Evolutionary conservation across 2,329 filamentous ascomycete species (phyloP), one percentile per base, ranked within the genome.

Genomic region (Arthrocladium fulminans): DNA sequence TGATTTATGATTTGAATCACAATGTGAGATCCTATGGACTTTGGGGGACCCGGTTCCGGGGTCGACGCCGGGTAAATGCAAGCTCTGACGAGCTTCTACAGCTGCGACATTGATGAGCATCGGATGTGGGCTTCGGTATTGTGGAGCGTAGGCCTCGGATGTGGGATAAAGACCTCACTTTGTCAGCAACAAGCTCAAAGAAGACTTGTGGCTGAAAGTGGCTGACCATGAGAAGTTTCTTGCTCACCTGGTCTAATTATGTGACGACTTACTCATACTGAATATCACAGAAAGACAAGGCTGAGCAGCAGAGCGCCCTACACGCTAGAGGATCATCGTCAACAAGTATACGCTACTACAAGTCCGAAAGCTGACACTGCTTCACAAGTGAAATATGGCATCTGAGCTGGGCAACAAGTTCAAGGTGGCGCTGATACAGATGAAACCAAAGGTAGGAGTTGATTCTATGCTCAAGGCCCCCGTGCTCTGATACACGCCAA

Each of bases 371-470:
- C 15, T 17, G 27, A 25, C 20, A 5, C 10, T n/a, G 6, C 38
- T 20, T 9, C 29, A 13, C 32, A 17, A 35, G 23, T 15, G 19
- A 15, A 40, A 19, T 15, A 23, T 23, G 37, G n/a, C 37, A 13
- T 12, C 24, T 15, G 15, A 15, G 8, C 12, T 8, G 2, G 23
- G 23, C n/a, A 39, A 38, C n/a, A 54, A 56, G 3, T 69, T 70
- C 59, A 73, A 72, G 54, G 66, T 73, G 40, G 71, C 70, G n/a
- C 54, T 73, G 12, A 70, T 74, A 38, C 72, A 74, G 57, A 63
- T 73, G 23, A 59, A 68, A 44, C 67, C 71, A 2, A 69, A 73
- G 65, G 67, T 67, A 56, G 30, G 49, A 22, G 13, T n/a, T 7
- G 13, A 8, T 35, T n/a, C 32, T 7, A 5, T 35, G n/a, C n/a